Evolutionary conservation across 176 grass and related monocot species (phyloP).

Genomic region (Panicum miliaceum): DNA sequence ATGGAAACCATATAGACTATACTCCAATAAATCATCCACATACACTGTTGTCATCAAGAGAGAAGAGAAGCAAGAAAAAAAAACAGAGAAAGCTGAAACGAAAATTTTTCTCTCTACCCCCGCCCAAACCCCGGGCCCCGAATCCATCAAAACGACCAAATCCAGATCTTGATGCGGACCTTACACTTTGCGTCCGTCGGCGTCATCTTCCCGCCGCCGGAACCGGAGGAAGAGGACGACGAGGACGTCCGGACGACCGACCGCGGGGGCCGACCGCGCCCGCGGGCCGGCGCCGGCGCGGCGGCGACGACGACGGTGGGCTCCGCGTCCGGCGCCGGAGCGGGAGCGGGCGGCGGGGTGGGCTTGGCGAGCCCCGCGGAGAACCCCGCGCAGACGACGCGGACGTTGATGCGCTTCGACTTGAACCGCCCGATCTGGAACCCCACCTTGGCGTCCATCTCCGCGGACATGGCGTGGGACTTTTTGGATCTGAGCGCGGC

Average conservation of each 20-base stretch:
- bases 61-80: constrained; percentile 27
- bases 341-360: constrained; percentile 29
- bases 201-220: constrained; percentile 10
- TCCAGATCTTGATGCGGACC: constrained; percentile 91
- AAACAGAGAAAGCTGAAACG: background rate
- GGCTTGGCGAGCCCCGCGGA: constrained; percentile 52
- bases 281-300: constrained; percentile 43
- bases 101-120: constrained; percentile 45
- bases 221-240: background rate
- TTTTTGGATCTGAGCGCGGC: constrained; percentile 71
- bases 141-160: constrained; percentile 77
- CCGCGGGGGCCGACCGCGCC: background rate
- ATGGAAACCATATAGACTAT: constrained; percentile 59
- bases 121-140: background rate
- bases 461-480: constrained; percentile 51
- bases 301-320: constrained; percentile 39
- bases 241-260: background rate
- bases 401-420: constrained; percentile 71
- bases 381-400: constrained; percentile 69
- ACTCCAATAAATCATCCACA: constrained; percentile 73
- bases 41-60: constrained; percentile 48
- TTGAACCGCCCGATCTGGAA: constrained; percentile 82
- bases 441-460: constrained; percentile 79
- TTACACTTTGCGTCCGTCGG: constrained; percentile 78
- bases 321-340: constrained; percentile 45